phyloP scores from a whole-genome alignment of 2,329 filamentous ascomycete genomes.

The Aspergillus latus region DNA sequence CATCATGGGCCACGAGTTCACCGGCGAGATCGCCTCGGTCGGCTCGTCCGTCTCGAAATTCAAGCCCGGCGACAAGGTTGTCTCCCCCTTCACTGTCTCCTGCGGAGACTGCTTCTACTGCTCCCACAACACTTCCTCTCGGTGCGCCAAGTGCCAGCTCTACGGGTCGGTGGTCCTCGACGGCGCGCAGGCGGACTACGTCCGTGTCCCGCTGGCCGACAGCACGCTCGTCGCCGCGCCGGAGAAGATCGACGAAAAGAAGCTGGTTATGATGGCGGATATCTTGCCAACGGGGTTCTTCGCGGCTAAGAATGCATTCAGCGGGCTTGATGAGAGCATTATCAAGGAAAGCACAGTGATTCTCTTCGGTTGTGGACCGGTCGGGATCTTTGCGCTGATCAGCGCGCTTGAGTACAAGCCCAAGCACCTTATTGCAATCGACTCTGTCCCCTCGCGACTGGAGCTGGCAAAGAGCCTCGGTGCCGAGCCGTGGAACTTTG shows the following conservation, averaged over 20 bases:
- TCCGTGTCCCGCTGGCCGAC: slow-evolving; percentile 76
- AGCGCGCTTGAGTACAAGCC: slow-evolving; percentile 70
- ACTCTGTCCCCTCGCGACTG: slow-evolving; percentile 71
- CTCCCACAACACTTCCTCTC: slow-evolving; percentile 67
- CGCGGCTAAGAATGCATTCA: slow-evolving; percentile 20
- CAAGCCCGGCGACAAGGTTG: slow-evolving; percentile 71
- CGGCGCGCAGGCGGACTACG: slow-evolving; percentile 77
- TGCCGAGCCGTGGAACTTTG: slow-evolving; percentile 77
- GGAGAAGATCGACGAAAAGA: slow-evolving; percentile 66
- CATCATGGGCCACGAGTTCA: slow-evolving; percentile 78
- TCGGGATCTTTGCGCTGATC: slow-evolving; percentile 38
- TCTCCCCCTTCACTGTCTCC: slow-evolving; percentile 77
- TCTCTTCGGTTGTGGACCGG: slow-evolving; percentile 21
- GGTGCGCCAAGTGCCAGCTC: slow-evolving; percentile 66
- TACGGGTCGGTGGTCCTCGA: slow-evolving; percentile 71
- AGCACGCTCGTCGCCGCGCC: slow-evolving; percentile 72
- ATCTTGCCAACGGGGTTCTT: slow-evolving; percentile 58
- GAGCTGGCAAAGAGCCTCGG: slow-evolving; percentile 69
- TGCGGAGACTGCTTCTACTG: slow-evolving; percentile 84
- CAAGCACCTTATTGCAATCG: slow-evolving; percentile 72
- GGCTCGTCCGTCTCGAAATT: slow-evolving; percentile 60
- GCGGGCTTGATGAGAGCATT: background rate
- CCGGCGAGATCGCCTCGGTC: slow-evolving; percentile 66
- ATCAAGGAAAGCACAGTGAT: slow-evolving; percentile 19
- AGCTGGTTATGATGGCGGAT: slow-evolving; percentile 82